Base-by-base conservation (phyloP, 1,284 basidiomycete genomes). In the Puccinia triticina region DNA sequence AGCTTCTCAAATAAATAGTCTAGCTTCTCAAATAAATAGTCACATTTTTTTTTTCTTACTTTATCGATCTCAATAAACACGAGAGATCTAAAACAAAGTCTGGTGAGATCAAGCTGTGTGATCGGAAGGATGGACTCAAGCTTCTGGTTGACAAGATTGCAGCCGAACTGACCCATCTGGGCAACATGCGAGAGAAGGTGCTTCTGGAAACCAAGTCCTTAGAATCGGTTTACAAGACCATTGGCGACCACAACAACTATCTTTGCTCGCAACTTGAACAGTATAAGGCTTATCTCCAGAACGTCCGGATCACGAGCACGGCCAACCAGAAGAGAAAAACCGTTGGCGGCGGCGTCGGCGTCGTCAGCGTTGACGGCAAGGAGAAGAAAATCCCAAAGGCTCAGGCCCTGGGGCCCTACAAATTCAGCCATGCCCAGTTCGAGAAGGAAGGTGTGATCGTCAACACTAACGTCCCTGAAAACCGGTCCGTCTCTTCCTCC, bases 361-460 rank as follows among this genome's bases (percentile, higher is more conserved):
- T 99, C 50, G 93, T 98, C 72, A 93, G 92, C 1, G 94, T 99
- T 48, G 95, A 94, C 71, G 97, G 96, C 69, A 98, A 97, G 89
- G 97, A 99, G 90, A 94, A 95, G 90, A 98, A 97, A 88, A 87
- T 89, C 57, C 94, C 96, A 87, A 84, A 85, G 82, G 90, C 92
- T n/a, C 91, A 93, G 75, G 92, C 93, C 21, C 91, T 97, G 75
- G 96, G 96, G 2, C 96, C 96, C 21, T 98, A 97, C 88, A 91
- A 96, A 84, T 99, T 98, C 87, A 98, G 96, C 2, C 96, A 99
- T 87, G 93, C 93, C 48, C 97, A 99, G 88, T 89, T 99, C 86
- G 97, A 99, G 89, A 99, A 98, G 88, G 97, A 99, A 88, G 95
- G 95, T n/a, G 96, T 99, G 85, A 98, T 99, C 85, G 93, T 97